Evolutionary conservation across 202 grass and related monocot species (phyloP).

Genomic region (Schoenoplectus triqueter): DNA sequence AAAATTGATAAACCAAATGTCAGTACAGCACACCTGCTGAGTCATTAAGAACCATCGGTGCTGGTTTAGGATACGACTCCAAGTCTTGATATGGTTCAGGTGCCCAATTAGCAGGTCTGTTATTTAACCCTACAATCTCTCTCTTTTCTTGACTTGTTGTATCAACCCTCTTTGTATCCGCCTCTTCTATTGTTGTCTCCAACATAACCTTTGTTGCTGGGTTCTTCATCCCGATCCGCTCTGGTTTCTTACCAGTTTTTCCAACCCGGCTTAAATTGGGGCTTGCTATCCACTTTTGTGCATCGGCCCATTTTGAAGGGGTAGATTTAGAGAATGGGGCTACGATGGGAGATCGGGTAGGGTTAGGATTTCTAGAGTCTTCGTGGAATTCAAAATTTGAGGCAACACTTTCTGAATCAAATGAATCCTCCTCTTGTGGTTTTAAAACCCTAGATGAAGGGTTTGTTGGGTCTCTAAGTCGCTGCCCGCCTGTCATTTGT

Average conservation of each 20-base stretch:
- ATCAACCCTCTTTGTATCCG: conserved; percentile 87
- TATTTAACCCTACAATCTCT: conserved; percentile 58
- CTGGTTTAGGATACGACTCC: conserved; percentile 57
- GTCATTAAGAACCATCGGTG: conserved; percentile 49
- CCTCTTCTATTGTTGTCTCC: conserved; percentile 72
- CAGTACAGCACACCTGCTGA: conserved; percentile 62
- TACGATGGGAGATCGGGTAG: conserved; percentile 40
- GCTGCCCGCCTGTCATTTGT: conserved; percentile 30
- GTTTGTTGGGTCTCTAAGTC: conserved; percentile 27
- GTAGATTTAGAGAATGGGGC: conserved; percentile 74
- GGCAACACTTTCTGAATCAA: conserved; percentile 68
- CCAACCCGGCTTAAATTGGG: conserved; percentile 50
- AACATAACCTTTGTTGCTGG: conserved; percentile 74
- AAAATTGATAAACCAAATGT: conserved; percentile 1
- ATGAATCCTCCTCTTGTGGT: conserved; percentile 71
- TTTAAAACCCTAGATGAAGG: conserved; percentile 48
- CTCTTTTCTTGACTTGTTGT: conserved; percentile 68
- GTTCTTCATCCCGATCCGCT: conserved; percentile 48
- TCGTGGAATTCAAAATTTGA: conserved; percentile 95
- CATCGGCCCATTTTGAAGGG: conserved; percentile 96
- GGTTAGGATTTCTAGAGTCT: conserved; percentile 43
- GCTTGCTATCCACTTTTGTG: conserved; percentile 98
- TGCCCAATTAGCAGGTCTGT: conserved; percentile 59
- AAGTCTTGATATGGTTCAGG: conserved; percentile 53
- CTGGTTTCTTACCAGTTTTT: conserved; percentile 45